Evolutionary conservation across 225 moss, liverwort and hornwort genomes (phyloP).

Genomic region (Bryoerythrophyllum caledonicum): DNA sequence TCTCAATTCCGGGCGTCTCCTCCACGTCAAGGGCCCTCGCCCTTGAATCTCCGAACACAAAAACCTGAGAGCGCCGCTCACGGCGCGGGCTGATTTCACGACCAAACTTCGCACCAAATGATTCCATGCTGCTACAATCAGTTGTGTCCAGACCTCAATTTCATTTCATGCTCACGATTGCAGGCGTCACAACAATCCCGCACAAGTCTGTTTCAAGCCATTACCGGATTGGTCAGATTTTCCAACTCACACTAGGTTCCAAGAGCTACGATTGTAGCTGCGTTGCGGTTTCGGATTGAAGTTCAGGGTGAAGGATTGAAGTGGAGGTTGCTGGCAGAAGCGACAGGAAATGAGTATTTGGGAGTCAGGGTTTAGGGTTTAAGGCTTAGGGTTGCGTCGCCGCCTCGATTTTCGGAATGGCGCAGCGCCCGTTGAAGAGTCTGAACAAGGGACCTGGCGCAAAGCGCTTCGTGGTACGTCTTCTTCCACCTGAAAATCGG

Average conservation of each 20-base stretch:
- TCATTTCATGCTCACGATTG: too few relatives aligned
- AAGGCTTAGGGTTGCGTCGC: conserved; percentile 16
- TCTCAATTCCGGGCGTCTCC: too few relatives aligned
- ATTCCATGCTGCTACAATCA: too few relatives aligned
- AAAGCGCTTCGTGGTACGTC: conserved; percentile 85
- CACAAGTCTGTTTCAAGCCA: too few relatives aligned
- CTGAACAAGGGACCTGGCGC: conserved; percentile 86
- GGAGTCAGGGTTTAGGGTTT: conserved; percentile 14
- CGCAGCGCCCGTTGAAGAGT: conserved; percentile 75
- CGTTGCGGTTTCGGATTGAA: background rate
- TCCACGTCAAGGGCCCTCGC: too few relatives aligned
- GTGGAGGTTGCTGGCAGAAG: background rate
- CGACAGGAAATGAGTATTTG: background rate
- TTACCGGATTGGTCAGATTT: too few relatives aligned
- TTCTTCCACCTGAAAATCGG: background rate
- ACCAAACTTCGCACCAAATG: too few relatives aligned
- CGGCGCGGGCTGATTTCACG: too few relatives aligned
- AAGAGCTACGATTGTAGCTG: background rate
- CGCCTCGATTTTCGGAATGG: conserved; percentile 45
- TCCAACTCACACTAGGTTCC: background rate
- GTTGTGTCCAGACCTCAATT: too few relatives aligned
- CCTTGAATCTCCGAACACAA: too few relatives aligned
- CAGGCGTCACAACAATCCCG: too few relatives aligned
- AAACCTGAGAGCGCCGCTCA: too few relatives aligned
- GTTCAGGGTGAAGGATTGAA: background rate